phyloP scores from a whole-genome alignment of 805 yeast species.

The baker's yeast (Saccharomyces cerevisiae) region DNA sequence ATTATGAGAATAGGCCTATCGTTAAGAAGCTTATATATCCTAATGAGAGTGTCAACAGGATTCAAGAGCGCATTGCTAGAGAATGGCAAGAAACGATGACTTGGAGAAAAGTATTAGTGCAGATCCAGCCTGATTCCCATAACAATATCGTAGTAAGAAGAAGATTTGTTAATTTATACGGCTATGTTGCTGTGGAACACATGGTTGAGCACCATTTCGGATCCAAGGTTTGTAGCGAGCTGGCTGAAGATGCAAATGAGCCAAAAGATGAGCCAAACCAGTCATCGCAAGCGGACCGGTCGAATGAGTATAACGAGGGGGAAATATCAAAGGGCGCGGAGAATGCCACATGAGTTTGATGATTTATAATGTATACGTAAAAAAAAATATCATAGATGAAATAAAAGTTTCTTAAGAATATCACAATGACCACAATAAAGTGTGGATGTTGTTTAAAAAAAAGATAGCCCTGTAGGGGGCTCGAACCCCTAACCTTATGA shows the following conservation, averaged over 20 bases:
- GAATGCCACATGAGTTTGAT: neutral
- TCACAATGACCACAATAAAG: no score
- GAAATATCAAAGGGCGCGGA: neutral
- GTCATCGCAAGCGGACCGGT: neutral
- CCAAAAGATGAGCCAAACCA: neutral
- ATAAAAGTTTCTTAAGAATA: no score
- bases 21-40: conserved; percentile 26
- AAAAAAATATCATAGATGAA: neutral
- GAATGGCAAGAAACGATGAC: conserved; percentile 74
- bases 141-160: conserved; percentile 84
- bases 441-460: no score
- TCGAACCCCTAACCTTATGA: conserved; percentile 14
- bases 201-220: conserved; percentile 48
- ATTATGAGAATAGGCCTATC: conserved; percentile 26
- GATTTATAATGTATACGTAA: neutral
- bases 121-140: conserved; percentile 84
- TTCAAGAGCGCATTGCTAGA: conserved; percentile 70
- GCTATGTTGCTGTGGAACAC: conserved; percentile 90
- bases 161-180: conserved; percentile 75
- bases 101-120: conserved; percentile 86
- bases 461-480: conserved; percentile 13
- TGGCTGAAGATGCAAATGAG: conserved; percentile 2
- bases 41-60: conserved; percentile 26
- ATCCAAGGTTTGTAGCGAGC: conserved; percentile 13
- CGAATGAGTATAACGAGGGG: neutral